A percentile compares a stretch with the other conserved stretches of the same genome.
Evolutionary conservation across 768 basidiomycete genomes (phyloP).

Genomic region (Dentipellis fragilis): DNA sequence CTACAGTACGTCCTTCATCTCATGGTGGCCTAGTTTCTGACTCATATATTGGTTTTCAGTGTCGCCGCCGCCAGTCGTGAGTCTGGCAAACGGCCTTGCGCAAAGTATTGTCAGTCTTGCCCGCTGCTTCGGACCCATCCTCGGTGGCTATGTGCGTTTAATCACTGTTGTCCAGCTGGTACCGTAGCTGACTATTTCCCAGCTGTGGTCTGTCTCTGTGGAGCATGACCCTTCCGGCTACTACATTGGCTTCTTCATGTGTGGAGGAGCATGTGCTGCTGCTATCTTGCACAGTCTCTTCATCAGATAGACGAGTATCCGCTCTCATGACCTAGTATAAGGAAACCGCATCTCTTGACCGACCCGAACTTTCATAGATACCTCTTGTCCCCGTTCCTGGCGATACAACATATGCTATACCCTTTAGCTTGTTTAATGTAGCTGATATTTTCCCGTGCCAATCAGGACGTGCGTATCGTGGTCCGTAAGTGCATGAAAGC

Average conservation of each 20-base stretch:
- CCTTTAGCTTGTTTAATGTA: no score
- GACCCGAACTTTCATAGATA: no score
- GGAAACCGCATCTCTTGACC: no score
- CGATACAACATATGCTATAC: no score
- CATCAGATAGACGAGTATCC: constrained; percentile 2
- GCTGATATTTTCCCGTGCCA: no score
- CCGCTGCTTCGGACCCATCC: constrained; percentile 79
- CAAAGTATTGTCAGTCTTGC: constrained; percentile 94
- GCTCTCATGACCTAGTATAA: not conserved
- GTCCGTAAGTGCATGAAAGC: no score
- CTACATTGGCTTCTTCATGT: constrained; percentile 10
- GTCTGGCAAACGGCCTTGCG: constrained; percentile 90
- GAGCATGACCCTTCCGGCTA: constrained; percentile 5
- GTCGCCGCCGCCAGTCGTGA: constrained; percentile 84
- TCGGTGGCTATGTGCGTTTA: constrained; percentile 67
- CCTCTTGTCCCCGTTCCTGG: no score
- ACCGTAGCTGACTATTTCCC: not conserved
- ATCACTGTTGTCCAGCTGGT: not conserved
- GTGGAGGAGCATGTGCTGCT: constrained; percentile 2
- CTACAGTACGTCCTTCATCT: constrained; percentile 44
- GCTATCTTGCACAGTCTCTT: constrained; percentile 5
- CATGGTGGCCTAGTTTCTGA: not conserved
- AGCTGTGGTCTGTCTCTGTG: constrained; percentile 11
- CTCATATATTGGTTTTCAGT: constrained; percentile 33
- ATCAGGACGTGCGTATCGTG: no score